phyloP scores from a whole-genome alignment of 345 rosid species.

The Pistacia atlantica region DNA sequence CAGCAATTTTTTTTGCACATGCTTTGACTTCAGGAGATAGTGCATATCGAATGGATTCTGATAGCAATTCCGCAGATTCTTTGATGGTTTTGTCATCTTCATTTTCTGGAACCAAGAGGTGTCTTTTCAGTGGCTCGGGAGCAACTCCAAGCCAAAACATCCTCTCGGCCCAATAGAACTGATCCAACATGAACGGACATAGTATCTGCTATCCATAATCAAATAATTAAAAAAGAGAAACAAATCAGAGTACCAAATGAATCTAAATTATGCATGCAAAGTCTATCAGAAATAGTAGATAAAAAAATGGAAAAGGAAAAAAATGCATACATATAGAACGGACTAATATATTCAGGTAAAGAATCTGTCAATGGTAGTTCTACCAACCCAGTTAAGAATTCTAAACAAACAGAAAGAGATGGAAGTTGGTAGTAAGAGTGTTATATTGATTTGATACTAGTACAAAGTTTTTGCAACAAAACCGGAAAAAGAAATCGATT shows the following conservation, averaged over 20 bases:
- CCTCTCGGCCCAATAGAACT: constrained; percentile 95
- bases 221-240: neutral
- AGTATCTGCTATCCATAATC: constrained; percentile 54
- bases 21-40: constrained; percentile 51
- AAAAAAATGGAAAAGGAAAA: neutral
- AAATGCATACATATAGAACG: neutral
- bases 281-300: neutral
- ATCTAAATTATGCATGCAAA: neutral
- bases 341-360: neutral
- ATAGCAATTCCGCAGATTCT: constrained; percentile 53
- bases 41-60: constrained; percentile 57
- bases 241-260: neutral
- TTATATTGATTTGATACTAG: too few species aligned
- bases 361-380: neutral
- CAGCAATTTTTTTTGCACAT: constrained; percentile 55
- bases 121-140: constrained; percentile 68
- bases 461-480: too few species aligned
- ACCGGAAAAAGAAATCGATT: too few species aligned
- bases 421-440: too few species aligned
- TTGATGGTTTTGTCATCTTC: constrained; percentile 35
- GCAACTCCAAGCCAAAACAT: constrained; percentile 94
- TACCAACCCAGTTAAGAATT: neutral
- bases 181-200: constrained; percentile 88
- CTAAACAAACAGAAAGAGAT: too few species aligned
- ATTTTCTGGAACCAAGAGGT: constrained; percentile 52